phyloP scores from a whole-genome alignment of 345 rosid species.

The Melaleuca quinquenervia region DNA sequence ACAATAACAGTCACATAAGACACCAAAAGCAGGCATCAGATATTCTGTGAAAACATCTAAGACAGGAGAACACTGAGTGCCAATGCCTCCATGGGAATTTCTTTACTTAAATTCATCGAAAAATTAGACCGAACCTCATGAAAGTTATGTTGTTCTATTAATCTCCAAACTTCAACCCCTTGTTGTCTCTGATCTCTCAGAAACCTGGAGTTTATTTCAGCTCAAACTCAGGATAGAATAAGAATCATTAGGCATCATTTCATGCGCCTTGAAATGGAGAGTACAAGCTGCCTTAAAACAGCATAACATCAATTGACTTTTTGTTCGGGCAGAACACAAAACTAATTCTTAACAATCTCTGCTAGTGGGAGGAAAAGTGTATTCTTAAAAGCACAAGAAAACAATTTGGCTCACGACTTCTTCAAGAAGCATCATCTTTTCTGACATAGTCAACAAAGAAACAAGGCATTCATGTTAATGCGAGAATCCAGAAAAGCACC shows the following conservation, averaged over 20 bases:
- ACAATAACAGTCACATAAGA: not conserved
- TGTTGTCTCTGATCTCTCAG: not conserved
- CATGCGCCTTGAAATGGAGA: not conserved
- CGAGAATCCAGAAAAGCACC: conserved; percentile 26
- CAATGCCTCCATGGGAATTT: not conserved
- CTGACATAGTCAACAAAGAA: not conserved
- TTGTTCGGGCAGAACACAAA: not conserved
- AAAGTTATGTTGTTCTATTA: not conserved
- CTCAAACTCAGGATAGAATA: not conserved
- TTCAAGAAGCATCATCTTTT: not conserved
- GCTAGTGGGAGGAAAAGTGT: not conserved
- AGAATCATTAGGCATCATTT: not conserved
- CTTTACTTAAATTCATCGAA: not conserved
- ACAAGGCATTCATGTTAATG: not conserved
- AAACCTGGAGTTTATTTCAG: not conserved
- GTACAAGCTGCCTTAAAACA: not conserved
- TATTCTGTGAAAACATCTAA: not conserved
- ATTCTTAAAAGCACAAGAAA: not conserved
- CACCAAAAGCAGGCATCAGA: not conserved
- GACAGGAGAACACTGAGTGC: not conserved
- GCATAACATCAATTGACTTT: not conserved
- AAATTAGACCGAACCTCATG: not conserved
- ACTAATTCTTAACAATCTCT: not conserved
- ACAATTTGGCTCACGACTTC: not conserved
- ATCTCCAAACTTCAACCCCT: not conserved